These are phyloP conservation scores for Lepidium didymum DNA, from an alignment of 345 rosid genomes.

Conservation along the genomic window DNA sequence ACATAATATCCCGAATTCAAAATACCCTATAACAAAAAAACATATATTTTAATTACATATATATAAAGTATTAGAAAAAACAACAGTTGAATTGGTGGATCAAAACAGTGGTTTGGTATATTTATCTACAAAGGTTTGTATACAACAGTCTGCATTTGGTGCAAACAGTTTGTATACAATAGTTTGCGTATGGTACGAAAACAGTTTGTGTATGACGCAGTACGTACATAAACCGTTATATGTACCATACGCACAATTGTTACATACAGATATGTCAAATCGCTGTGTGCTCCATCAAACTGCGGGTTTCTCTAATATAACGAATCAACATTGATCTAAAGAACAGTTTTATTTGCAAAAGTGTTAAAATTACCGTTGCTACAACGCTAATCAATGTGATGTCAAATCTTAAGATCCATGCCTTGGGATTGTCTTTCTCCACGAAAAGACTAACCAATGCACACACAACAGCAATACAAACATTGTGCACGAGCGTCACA, in stretches of 20 bases:
- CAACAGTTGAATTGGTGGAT: too few relatives aligned
- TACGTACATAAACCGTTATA: too few relatives aligned
- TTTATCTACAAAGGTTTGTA: too few relatives aligned
- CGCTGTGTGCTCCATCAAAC: too few relatives aligned
- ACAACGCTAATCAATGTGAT: constrained; percentile 40
- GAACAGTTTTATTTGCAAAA: neutral
- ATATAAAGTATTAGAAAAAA: neutral
- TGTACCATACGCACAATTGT: too few relatives aligned
- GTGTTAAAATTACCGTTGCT: constrained; percentile 5
- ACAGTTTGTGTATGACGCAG: too few relatives aligned
- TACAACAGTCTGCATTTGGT: too few relatives aligned
- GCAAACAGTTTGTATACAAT: too few relatives aligned
- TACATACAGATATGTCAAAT: too few relatives aligned
- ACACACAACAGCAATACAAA: constrained; percentile 43
- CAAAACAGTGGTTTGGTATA: too few relatives aligned
- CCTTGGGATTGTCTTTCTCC: constrained; percentile 39
- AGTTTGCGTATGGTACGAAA: too few relatives aligned
- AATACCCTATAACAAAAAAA: constrained; percentile 34
- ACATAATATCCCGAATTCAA: constrained; percentile 38
- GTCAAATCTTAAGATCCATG: constrained; percentile 52
- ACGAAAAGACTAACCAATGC: constrained; percentile 44
- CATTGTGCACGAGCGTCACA: constrained; percentile 63
- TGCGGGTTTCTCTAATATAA: too few relatives aligned
- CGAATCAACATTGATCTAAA: neutral
- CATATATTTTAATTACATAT: neutral